Base-by-base conservation (phyloP, 306 rosid genomes). In the Arachis stenosperma region DNA sequence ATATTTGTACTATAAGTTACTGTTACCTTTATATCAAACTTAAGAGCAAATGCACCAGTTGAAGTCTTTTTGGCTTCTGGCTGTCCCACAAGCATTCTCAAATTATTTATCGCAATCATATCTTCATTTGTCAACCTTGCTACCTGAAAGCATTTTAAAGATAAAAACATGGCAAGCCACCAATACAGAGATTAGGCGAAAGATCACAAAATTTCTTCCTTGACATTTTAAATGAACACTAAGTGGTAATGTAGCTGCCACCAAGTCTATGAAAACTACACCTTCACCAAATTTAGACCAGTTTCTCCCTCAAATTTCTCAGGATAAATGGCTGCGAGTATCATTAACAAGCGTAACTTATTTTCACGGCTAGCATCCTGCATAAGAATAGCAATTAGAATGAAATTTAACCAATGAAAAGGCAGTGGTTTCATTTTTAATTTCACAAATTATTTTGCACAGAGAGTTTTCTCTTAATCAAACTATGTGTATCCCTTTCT, bases 251-350 rank as follows among this genome's bases (percentile, higher is more conserved):
- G 69, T 53, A 54, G 46, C 59, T 55, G 61, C 65, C 55, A 55
- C 56, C 62, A n/a, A 68, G 52, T 52, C 65, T 9, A 63, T 59
- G 65, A 48, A 74, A 75, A 75, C 85, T 73, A 75, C 59, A 93
- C 97, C 97, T 88, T 89, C 88, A 89, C 87, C 86, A 93, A 75
- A 84, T 89, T 86, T 73, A 40, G 85, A 71, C 96, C 97, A 78
- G 86, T 89, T 85, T 93, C 97, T 64, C 96, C 96, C 80, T 88
- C 97, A 69, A 90, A 85, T 85, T 93, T 93, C 73, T 90, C 98
- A 68, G 98, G 98, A 79, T 90, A 86, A 71, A 90, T 86, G 84
- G 93, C 87, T 48, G 97, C 96, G 68, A 93, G 87, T 79, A 93
- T 89, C 97, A 93, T 89, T 80, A 93, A 81, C 83, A 93, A 79